A percentile compares a stretch with the other conserved stretches of the same genome.
These are phyloP conservation scores for Hirsutella thompsonii DNA, from an alignment of 2,329 filamentous ascomycete genomes.

Conservation along the genomic window DNA sequence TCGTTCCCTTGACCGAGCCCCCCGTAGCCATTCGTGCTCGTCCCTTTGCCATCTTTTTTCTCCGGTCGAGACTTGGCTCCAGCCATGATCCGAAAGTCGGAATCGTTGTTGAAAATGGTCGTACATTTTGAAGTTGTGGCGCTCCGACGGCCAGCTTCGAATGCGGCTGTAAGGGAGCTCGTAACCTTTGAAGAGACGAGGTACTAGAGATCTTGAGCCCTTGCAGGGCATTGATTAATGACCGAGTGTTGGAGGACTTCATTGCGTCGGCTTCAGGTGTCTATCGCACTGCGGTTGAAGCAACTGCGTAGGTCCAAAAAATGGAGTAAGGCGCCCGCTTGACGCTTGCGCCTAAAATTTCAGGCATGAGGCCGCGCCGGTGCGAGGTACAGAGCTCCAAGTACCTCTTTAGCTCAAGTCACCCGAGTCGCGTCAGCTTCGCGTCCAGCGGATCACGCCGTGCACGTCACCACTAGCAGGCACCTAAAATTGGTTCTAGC, in stretches of 20 bases:
- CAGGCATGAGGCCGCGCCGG: constrained; percentile 5
- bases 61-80: constrained; percentile 60
- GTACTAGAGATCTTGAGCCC: constrained; percentile 31
- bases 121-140: constrained; percentile 31
- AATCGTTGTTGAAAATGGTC: constrained; percentile 62
- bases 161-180: constrained; percentile 17
- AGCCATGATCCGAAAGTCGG: constrained; percentile 60
- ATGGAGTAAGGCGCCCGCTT: constrained; percentile 9
- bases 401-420: constrained; percentile 19
- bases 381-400: background rate
- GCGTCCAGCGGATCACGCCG: constrained; percentile 16
- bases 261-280: constrained; percentile 21
- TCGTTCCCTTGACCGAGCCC: constrained; percentile 84
- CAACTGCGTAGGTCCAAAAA: constrained; percentile 18
- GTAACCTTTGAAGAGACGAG: constrained; percentile 25
- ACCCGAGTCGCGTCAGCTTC: constrained; percentile 32
- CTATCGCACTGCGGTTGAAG: constrained; percentile 7
- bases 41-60: constrained; percentile 85
- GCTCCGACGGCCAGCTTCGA: constrained; percentile 15
- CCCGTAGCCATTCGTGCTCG: constrained; percentile 79
- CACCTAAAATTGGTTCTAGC: no score
- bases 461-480: constrained; percentile 17
- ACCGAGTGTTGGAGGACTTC: constrained; percentile 29
- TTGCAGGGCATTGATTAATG: constrained; percentile 37
- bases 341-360: constrained; percentile 13